Evolutionary conservation across 768 basidiomycete species (phyloP).

Genomic region (Pisolithus microcarpus): DNA sequence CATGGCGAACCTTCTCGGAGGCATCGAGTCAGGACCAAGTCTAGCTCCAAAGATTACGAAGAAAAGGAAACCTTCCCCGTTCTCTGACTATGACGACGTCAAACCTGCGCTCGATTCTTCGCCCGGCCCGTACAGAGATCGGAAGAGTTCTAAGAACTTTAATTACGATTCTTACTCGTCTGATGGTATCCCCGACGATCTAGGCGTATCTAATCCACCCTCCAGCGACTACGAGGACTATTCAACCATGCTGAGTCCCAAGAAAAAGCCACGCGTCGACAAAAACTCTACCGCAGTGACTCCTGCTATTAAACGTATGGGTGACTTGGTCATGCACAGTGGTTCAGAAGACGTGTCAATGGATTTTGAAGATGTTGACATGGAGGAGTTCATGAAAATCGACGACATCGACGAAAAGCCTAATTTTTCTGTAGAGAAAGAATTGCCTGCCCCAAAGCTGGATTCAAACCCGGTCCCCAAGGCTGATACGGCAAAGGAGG

Average conservation of each 20-base stretch:
- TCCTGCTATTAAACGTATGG: conserved; percentile 53
- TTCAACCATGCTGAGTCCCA: conserved; percentile 48
- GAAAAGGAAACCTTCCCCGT: conserved; percentile 63
- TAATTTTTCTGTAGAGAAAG: conserved; percentile 26
- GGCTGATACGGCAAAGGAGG: conserved; percentile 32
- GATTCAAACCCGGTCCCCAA: conserved; percentile 11
- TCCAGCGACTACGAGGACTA: conserved; percentile 53
- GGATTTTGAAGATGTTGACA: conserved; percentile 44
- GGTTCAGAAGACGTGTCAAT: conserved; percentile 39
- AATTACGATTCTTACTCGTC: conserved; percentile 33
- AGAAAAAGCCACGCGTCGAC: conserved; percentile 50
- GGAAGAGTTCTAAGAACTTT: conserved; percentile 23
- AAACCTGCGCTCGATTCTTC: conserved; percentile 30
- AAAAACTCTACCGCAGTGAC: conserved; percentile 37
- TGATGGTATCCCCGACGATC: conserved; percentile 24
- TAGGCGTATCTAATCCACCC: conserved; percentile 16
- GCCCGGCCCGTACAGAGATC: conserved; percentile 32
- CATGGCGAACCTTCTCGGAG: conserved; percentile 74
- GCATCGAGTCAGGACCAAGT: conserved; percentile 49
- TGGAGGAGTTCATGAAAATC: conserved; percentile 44
- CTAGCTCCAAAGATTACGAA: conserved; percentile 34
- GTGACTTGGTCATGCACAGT: conserved; percentile 52
- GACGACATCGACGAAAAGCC: conserved; percentile 47
- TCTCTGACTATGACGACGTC: conserved; percentile 31
- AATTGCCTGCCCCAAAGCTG: not conserved